These are phyloP conservation scores for Castanospermum australe DNA, from an alignment of 306 rosid genomes.

Conservation along the genomic window DNA sequence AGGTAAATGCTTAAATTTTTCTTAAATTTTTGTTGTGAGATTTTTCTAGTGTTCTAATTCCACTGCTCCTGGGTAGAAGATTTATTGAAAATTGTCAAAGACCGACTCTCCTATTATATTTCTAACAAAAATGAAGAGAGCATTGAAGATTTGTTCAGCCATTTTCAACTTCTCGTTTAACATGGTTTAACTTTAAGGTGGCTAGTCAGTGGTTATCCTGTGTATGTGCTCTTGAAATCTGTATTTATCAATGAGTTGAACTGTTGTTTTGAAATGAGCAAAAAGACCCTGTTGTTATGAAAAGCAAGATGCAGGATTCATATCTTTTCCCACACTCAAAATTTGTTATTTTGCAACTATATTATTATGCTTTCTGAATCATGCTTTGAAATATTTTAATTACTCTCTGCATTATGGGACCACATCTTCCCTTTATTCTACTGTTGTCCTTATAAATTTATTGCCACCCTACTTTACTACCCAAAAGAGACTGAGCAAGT, in stretches of 20 bases:
- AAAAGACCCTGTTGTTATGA: neutral
- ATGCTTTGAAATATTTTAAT: neutral
- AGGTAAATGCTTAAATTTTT: neutral
- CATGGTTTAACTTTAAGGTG: conserved; percentile 24
- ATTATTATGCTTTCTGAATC: neutral
- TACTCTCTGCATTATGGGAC: neutral
- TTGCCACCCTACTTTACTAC: neutral
- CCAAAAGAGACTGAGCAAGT: neutral
- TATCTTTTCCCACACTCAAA: neutral
- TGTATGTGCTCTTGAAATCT: neutral
- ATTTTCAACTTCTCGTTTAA: conserved; percentile 6
- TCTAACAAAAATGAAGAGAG: neutral
- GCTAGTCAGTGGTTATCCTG: neutral
- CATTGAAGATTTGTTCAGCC: neutral
- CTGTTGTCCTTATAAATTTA: neutral
- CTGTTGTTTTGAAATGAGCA: conserved; percentile 3
- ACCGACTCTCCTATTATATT: no score
- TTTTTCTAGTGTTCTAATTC: neutral
- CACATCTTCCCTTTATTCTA: neutral
- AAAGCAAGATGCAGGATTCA: neutral
- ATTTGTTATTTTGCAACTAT: conserved; percentile 5
- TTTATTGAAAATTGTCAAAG: neutral
- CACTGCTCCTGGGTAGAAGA: neutral
- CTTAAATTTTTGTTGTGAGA: neutral
- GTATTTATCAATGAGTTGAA: neutral